Evolutionary conservation across 1,139 yeast species (phyloP).

Genomic region (Waltiozyma solani): DNA sequence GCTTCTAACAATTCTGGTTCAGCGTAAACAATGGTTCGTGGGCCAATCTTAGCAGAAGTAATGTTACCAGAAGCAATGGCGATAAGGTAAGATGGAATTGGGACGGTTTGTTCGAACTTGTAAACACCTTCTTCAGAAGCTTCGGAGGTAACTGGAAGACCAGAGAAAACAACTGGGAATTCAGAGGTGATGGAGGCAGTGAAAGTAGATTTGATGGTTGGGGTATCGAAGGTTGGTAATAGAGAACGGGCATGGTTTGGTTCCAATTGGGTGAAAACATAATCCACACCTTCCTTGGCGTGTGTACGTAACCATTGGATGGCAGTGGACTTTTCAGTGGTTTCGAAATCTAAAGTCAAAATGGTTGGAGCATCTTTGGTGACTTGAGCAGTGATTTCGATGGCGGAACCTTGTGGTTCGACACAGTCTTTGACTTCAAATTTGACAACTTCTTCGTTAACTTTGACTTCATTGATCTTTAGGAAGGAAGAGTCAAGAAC

Average conservation of each 20-base stretch:
- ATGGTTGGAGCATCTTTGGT: slow-evolving; percentile 17
- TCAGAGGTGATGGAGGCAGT: slow-evolving; percentile 52
- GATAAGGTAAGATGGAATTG: slow-evolving; percentile 77
- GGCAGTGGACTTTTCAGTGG: slow-evolving; percentile 75
- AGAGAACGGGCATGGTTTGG: slow-evolving; percentile 86
- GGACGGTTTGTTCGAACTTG: slow-evolving; percentile 60
- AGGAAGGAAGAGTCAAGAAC: slow-evolving; percentile 65
- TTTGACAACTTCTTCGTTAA: slow-evolving; percentile 29
- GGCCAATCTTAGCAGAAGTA: slow-evolving; percentile 63
- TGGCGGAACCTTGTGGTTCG: slow-evolving; percentile 62
- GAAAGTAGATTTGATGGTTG: slow-evolving; percentile 66
- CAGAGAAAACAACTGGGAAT: slow-evolving; percentile 64
- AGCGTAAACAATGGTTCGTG: slow-evolving; percentile 73
- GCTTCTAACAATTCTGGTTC: slow-evolving; percentile 63
- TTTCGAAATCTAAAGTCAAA: slow-evolving; percentile 43
- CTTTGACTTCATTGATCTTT: slow-evolving; percentile 32
- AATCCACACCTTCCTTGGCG: slow-evolving; percentile 52
- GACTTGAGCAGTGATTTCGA: slow-evolving; percentile 28
- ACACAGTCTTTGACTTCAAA: slow-evolving; percentile 37
- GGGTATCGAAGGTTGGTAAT: slow-evolving; percentile 89
- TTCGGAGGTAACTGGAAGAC: slow-evolving; percentile 25
- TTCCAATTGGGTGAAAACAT: slow-evolving; percentile 84
- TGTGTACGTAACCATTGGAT: slow-evolving; percentile 71
- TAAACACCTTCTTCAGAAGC: slow-evolving; percentile 20
- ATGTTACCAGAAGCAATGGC: slow-evolving; percentile 85